Base-by-base conservation (phyloP, 2,329 filamentous ascomycete species). In the Claviceps sp. region DNA sequence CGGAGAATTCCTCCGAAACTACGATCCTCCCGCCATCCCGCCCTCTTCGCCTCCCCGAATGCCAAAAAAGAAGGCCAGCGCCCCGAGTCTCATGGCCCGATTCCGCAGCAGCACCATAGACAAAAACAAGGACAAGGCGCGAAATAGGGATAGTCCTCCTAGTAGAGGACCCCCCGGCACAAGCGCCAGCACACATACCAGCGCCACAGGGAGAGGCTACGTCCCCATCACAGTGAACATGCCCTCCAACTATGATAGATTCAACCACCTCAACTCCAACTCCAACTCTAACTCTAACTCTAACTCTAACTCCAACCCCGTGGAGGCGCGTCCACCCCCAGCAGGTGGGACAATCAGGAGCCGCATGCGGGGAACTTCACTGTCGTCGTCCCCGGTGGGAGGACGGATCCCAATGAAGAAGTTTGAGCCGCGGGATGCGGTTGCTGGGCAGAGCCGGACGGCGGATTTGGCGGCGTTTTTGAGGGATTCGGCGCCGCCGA, bases 381-480 rank as follows among this genome's bases (percentile, higher is more conserved):
- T 60, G 9, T 50, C 57, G 2, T 64, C 62, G 20, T 37, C 20
- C 20, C 20, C 47, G 2, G 26, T 34, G 6, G 63, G 63, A 23
- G 63, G 66, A 22, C 71, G 75, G 26, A 71, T 74, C 11, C 69
- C 73, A 1, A 77, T 76, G 73, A 82, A 77, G 66, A 76, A 67
- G 58, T 82, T 76, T 59, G 76, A 80, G 61, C 73, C 78, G 2
- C 72, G 77, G 45, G 78, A 80, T 4, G 67, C 77, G 3, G 66
- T 69, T 38, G 65, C 64, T 6, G 67, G 66, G n/a, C 65, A 64
- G 44, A 85, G 67, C n/a, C 66, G 69, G 45, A 88, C 83, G 2
- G 76, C 77, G 17, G 85, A 88, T 49, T 67, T 91, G 45, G 85
- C 86, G 0, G 79, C 81, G 49, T 91, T 91, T 63, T 68, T 93